Conservation (phyloP, 352 stramenopile genomes). For the Plasmopara viticola region DNA sequence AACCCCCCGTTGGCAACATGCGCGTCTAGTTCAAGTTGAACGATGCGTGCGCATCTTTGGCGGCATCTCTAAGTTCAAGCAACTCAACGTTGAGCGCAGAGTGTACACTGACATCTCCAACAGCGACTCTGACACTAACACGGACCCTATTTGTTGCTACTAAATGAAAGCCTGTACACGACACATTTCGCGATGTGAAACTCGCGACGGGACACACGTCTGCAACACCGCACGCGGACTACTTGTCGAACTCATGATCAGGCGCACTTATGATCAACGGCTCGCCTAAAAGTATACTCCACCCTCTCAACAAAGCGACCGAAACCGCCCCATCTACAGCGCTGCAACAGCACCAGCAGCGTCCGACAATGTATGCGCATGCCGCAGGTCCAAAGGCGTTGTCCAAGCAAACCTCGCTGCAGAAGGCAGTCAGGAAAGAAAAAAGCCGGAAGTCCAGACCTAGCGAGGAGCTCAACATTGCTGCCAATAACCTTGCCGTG, state of each 20-base stretch:
- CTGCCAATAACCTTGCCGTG: neutral
- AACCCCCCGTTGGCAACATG: neutral
- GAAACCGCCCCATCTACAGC: neutral
- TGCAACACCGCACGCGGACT: neutral
- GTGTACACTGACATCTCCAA: neutral
- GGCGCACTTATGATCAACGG: neutral
- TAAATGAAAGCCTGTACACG: neutral
- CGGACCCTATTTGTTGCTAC: neutral
- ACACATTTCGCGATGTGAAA: neutral
- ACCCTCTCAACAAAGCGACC: neutral
- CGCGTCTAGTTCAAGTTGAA: neutral
- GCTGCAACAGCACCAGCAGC: neutral
- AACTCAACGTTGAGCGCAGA: neutral
- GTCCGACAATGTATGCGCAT: too few species aligned
- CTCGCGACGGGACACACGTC: neutral
- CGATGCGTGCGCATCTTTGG: neutral
- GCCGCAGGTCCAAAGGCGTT: neutral
- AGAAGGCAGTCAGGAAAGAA: neutral
- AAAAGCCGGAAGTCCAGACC: neutral
- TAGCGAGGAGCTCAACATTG: neutral
- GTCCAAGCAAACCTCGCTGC: neutral
- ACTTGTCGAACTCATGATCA: neutral
- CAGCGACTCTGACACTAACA: neutral
- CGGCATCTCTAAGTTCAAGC: neutral
- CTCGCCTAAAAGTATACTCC: neutral